Percentiles rank a stretch among this genome's conserved stretches.
Evolutionary conservation across 2,329 filamentous ascomycete genomes (phyloP).

Genomic region (Anthostomella pinea): DNA sequence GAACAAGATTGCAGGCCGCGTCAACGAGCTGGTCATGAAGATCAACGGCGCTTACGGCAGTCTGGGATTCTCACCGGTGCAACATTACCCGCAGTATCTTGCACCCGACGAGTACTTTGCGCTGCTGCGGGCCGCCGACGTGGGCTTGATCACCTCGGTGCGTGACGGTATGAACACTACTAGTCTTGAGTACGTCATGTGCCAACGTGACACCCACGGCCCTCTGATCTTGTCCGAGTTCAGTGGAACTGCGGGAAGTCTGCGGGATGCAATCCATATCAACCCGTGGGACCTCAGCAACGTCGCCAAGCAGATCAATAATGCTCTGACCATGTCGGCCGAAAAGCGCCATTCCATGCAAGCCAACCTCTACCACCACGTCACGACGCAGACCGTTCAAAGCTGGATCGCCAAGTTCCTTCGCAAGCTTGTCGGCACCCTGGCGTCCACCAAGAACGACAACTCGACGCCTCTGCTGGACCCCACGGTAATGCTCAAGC

Average conservation of each 20-base stretch:
- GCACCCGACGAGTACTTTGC: slow-evolving; percentile 91
- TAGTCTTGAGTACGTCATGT: slow-evolving; percentile 89
- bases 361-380: slow-evolving; percentile 73
- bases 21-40: slow-evolving; percentile 84
- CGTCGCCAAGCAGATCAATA: slow-evolving; percentile 79
- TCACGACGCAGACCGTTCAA: slow-evolving; percentile 81
- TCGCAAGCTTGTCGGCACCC: slow-evolving; percentile 73
- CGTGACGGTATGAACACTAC: slow-evolving; percentile 98
- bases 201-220: slow-evolving; percentile 81
- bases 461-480: slow-evolving; percentile 81
- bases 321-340: slow-evolving; percentile 72
- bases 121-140: slow-evolving; percentile 83
- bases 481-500: slow-evolving; percentile 64
- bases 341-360: slow-evolving; percentile 68
- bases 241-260: slow-evolving; percentile 84
- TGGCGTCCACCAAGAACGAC: slow-evolving; percentile 72
- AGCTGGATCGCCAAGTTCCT: slow-evolving; percentile 81
- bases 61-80: slow-evolving; percentile 83
- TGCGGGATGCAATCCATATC: slow-evolving; percentile 87
- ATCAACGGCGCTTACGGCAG: slow-evolving; percentile 92
- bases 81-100: slow-evolving; percentile 93
- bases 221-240: slow-evolving; percentile 95
- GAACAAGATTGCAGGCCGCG: slow-evolving; percentile 80
- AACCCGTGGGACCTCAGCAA: slow-evolving; percentile 91
- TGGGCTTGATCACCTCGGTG: slow-evolving; percentile 92